Percentiles rank a stretch among this genome's conserved stretches.
Conservation (phyloP, 1,284 basidiomycete genomes). For the Thelephora terrestris region DNA sequence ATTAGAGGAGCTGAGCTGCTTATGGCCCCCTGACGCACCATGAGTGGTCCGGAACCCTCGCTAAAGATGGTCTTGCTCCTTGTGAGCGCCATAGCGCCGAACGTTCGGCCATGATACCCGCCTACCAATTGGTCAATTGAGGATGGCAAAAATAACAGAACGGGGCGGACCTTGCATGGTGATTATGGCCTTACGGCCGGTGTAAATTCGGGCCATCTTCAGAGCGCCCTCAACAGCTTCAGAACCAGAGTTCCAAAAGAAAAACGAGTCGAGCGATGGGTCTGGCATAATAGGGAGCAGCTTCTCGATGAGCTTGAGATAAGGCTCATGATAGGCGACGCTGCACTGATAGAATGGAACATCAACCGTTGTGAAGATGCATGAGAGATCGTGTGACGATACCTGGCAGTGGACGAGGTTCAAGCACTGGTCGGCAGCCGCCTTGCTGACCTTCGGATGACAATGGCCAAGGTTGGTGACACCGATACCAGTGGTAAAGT, state of each 20-base stretch:
- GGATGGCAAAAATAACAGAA: neutral
- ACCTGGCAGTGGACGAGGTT: slow-evolving; percentile 75
- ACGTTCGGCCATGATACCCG: slow-evolving; percentile 81
- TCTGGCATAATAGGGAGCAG: slow-evolving; percentile 81
- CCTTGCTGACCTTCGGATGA: slow-evolving; percentile 78
- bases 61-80: slow-evolving; percentile 88
- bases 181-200: slow-evolving; percentile 81
- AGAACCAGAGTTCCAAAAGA: slow-evolving; percentile 93
- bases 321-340: slow-evolving; percentile 69
- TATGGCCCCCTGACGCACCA: slow-evolving; percentile 40
- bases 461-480: slow-evolving; percentile 79
- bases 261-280: slow-evolving; percentile 85
- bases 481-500: slow-evolving; percentile 84
- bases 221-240: slow-evolving; percentile 82
- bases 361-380: neutral
- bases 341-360: slow-evolving; percentile 44
- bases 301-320: slow-evolving; percentile 67
- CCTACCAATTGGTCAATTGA: slow-evolving; percentile 28
- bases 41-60: slow-evolving; percentile 68
- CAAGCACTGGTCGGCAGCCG: slow-evolving; percentile 79
- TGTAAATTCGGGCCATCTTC: slow-evolving; percentile 72
- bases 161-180: slow-evolving; percentile 64
- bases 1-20: neutral
- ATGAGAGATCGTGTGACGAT: neutral
- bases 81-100: slow-evolving; percentile 81